Percentiles rank a stretch among this genome's conserved stretches.
Conservation (phyloP, 2,329 filamentous ascomycete species). For the Neonectria neomacrospora region DNA sequence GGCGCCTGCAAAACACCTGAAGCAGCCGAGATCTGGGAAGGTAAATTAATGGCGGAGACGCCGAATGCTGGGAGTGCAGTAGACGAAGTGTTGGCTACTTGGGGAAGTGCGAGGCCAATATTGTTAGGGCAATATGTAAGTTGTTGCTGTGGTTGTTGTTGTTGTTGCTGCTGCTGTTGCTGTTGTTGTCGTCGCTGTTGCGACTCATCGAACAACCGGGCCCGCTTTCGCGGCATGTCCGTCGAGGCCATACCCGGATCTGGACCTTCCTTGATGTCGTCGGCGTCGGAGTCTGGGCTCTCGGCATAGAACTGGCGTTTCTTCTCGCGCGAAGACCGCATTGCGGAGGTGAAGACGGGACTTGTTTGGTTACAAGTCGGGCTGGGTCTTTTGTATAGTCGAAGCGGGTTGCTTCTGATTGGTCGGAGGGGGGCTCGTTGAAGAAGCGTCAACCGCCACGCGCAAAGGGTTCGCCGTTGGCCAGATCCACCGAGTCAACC, state of each 20-base stretch:
- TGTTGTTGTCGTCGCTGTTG: background rate
- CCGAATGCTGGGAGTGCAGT: background rate
- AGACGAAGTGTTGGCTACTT: background rate
- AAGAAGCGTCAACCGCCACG: background rate
- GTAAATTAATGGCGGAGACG: background rate
- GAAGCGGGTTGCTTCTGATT: background rate
- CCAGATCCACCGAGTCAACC: background rate
- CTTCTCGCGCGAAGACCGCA: background rate
- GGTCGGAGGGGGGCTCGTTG: background rate
- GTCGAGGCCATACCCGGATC: background rate
- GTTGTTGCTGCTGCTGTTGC: background rate
- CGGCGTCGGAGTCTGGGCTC: background rate
- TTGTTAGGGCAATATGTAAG: background rate
- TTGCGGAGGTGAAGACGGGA: background rate
- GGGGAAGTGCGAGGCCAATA: background rate
- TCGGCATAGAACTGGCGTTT: slow-evolving; percentile 2
- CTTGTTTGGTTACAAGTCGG: background rate
- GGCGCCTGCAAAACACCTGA: background rate
- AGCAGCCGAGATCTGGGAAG: background rate
- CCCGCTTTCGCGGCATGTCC: background rate
- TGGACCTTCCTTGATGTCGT: background rate
- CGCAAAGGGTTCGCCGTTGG: background rate
- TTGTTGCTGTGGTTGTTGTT: background rate
- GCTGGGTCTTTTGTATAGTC: background rate
- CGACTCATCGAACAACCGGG: background rate